Evolutionary conservation across 2,329 filamentous ascomycete genomes (phyloP).

Genomic region (Epichloe coenophiala): DNA sequence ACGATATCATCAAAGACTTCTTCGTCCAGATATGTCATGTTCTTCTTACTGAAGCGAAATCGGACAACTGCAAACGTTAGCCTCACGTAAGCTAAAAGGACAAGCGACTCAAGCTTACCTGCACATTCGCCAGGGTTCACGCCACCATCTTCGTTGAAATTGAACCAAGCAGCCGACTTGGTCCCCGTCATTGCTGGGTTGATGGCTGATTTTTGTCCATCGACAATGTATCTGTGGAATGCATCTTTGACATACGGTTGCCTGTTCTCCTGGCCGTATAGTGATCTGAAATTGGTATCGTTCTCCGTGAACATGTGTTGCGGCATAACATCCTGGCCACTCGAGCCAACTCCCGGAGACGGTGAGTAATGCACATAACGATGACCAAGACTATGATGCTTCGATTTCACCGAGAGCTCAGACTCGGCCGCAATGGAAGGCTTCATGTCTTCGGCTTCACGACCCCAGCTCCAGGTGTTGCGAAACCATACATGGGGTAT

Average conservation of each 20-base stretch:
- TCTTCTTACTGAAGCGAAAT: conserved; percentile 69
- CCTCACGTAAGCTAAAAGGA: background rate
- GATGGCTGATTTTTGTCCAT: conserved; percentile 64
- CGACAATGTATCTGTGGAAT: conserved; percentile 78
- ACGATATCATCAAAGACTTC: conserved; percentile 85
- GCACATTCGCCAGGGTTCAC: conserved; percentile 85
- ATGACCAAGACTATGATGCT: conserved; percentile 67
- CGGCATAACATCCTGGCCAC: conserved; percentile 72
- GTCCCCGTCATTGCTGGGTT: conserved; percentile 74
- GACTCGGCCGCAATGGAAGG: conserved; percentile 58
- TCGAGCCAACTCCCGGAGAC: conserved; percentile 70
- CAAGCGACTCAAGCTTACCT: conserved; percentile 33
- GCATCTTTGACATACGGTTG: conserved; percentile 87
- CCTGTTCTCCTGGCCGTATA: conserved; percentile 69
- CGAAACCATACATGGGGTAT: conserved; percentile 93
- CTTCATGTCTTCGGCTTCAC: conserved; percentile 62
- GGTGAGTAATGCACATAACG: conserved; percentile 77
- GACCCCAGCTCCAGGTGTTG: conserved; percentile 94
- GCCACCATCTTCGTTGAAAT: conserved; percentile 79
- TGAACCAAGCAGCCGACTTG: conserved; percentile 83
- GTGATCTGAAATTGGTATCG: conserved; percentile 69
- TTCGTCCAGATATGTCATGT: conserved; percentile 77
- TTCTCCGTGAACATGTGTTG: conserved; percentile 88
- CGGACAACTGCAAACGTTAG: conserved; percentile 53
- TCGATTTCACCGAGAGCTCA: conserved; percentile 59